Evolutionary conservation across 176 grass and related monocot genomes (phyloP), one percentile per base, ranked within the genome.

Genomic region (Alopecurus myosuroides): DNA sequence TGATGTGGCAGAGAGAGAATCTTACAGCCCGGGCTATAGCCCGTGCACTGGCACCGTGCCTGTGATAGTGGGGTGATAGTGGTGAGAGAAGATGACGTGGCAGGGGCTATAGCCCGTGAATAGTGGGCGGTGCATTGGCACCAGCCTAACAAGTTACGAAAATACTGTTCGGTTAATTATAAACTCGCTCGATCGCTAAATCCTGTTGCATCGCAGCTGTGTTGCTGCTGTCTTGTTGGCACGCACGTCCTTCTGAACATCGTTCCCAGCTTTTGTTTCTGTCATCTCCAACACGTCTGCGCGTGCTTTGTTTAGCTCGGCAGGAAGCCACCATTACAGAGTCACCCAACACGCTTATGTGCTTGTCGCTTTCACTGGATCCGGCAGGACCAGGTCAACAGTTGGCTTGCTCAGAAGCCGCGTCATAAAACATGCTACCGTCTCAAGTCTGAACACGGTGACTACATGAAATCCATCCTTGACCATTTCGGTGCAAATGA

Each of bases 401-500:
- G 23, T 4, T 15, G 39, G 36, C 45, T 61, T 83, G 51, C 33
- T 55, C 78, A 9, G 56, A 62, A 62, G 72, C 52, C 40, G 62
- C 19, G 19, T 74, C 39, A 70, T 9, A 69, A 81, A 69, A 81
- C 50, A 81, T 11, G 28, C 34, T 5, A 39, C 35, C n/a, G 12
- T n/a, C 20, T 25, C 13, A 18, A 72, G 9, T 52, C 33, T 67
- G 68, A 91, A 84, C 57, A 37, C 67, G 25, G 2, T 31, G 89
- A 58, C 57, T 34, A 10, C 14, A 18, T 63, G 60, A 31, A 28
- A 63, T 31, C 61, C 56, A 60, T 49, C 46, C 46, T 49, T 91
- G 85, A 87, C 89, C 57, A 34, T 42, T 76, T 90, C 89, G 23
- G 25, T 45, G 63, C 18, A 35, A 35, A 29, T 26, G 65, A n/a